phyloP scores from a whole-genome alignment of 2,329 filamentous ascomycete genomes.

The Venturia effusa region DNA sequence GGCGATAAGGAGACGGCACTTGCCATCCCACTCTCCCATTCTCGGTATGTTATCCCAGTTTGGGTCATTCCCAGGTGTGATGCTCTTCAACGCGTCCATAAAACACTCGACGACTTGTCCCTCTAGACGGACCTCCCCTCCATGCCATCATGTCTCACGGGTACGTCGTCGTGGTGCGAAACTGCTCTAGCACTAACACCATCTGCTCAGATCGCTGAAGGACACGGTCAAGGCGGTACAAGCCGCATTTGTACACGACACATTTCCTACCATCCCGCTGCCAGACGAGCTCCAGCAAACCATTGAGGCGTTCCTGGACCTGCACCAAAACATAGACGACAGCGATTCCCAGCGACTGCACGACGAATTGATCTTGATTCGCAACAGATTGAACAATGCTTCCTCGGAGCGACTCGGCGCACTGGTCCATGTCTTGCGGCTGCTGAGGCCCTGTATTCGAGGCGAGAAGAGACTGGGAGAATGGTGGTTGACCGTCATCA shows the following conservation, averaged over 20 bases:
- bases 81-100: neutral
- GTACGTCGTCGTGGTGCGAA: neutral
- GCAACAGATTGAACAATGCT: slow-evolving; percentile 51
- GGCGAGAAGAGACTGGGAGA: slow-evolving; percentile 52
- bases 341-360: slow-evolving; percentile 58
- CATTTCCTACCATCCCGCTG: slow-evolving; percentile 37
- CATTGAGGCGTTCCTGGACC: slow-evolving; percentile 57
- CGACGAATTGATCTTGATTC: slow-evolving; percentile 59
- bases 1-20: neutral
- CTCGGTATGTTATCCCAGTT: neutral
- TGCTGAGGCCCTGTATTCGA: slow-evolving; percentile 52
- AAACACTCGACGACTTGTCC: neutral
- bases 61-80: neutral
- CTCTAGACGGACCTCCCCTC: neutral
- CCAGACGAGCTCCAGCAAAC: slow-evolving; percentile 52
- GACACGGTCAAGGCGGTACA: slow-evolving; percentile 38
- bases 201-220: slow-evolving; percentile 31
- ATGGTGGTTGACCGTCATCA: slow-evolving; percentile 60
- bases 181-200: neutral
- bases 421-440: slow-evolving; percentile 59
- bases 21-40: neutral
- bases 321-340: slow-evolving; percentile 57
- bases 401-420: slow-evolving; percentile 46
- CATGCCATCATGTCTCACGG: slow-evolving; percentile 8
- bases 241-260: slow-evolving; percentile 28